Conservation (phyloP, 2,329 filamentous ascomycete genomes). For the Apiospora malaysiana region DNA sequence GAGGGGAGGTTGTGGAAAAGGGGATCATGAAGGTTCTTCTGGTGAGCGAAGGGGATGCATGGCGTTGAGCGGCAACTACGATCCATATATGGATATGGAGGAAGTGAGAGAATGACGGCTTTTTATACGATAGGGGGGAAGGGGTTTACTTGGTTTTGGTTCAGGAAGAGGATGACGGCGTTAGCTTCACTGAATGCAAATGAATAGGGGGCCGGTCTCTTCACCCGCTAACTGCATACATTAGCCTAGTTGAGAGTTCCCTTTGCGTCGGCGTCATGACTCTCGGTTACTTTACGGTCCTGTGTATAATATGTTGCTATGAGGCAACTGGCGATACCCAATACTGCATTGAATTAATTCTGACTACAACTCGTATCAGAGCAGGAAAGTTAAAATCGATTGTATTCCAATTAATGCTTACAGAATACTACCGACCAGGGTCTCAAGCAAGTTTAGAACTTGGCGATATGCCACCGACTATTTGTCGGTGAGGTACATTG, state of each 20-base stretch:
- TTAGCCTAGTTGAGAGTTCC: not conserved
- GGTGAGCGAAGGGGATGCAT: constrained; percentile 1
- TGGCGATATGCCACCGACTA: no score
- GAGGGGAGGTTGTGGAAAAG: not conserved
- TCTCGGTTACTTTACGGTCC: no score
- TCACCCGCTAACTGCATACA: not conserved
- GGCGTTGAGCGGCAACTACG: not conserved
- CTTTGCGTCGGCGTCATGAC: no score
- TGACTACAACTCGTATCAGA: no score
- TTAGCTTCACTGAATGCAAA: not conserved
- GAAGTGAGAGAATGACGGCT: not conserved
- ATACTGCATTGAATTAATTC: no score
- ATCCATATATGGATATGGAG: not conserved
- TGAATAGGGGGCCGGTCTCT: not conserved
- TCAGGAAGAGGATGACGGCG: not conserved
- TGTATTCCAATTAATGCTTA: no score
- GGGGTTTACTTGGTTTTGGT: not conserved
- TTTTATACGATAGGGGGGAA: not conserved
- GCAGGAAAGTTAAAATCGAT: no score
- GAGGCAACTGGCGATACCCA: no score
- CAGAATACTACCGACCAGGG: no score
- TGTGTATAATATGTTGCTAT: no score
- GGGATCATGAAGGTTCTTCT: constrained; percentile 6
- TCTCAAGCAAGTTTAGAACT: no score
- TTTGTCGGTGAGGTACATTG: no score